phyloP scores from a whole-genome alignment of 169 alveolate species.

The Plasmodium blacklocki region DNA sequence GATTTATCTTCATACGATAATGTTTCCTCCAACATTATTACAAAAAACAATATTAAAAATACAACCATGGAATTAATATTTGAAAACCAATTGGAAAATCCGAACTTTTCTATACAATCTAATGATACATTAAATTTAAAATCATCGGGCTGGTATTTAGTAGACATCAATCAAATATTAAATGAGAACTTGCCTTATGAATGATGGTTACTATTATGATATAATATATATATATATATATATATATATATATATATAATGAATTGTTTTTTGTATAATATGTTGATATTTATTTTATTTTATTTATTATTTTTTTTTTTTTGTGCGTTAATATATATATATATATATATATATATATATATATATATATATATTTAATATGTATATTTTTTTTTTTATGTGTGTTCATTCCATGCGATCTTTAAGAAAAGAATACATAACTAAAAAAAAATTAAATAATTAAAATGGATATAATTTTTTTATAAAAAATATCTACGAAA shows the following conservation, averaged over 20 bases:
- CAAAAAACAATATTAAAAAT: slow-evolving; percentile 69
- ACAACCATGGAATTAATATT: slow-evolving; percentile 45
- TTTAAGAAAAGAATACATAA: no score
- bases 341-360: background rate
- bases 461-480: no score
- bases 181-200: slow-evolving; percentile 74
- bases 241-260: background rate
- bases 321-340: background rate
- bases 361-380: no score
- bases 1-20: slow-evolving; percentile 35
- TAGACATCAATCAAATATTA: slow-evolving; percentile 73
- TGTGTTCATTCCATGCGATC: no score
- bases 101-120: slow-evolving; percentile 59
- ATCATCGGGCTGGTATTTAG: slow-evolving; percentile 73
- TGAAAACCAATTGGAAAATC: slow-evolving; percentile 71
- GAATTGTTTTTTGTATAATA: no score
- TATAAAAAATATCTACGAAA: no score
- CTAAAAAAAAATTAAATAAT: no score
- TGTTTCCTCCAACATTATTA: slow-evolving; percentile 25
- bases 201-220: background rate
- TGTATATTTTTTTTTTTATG: no score
- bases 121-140: slow-evolving; percentile 57
- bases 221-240: background rate
- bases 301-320: background rate
- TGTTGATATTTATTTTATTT: background rate